These are phyloP conservation scores for Thermomyces lanuginosus DNA, from an alignment of 2,329 filamentous ascomycete genomes.

Conservation along the genomic window DNA sequence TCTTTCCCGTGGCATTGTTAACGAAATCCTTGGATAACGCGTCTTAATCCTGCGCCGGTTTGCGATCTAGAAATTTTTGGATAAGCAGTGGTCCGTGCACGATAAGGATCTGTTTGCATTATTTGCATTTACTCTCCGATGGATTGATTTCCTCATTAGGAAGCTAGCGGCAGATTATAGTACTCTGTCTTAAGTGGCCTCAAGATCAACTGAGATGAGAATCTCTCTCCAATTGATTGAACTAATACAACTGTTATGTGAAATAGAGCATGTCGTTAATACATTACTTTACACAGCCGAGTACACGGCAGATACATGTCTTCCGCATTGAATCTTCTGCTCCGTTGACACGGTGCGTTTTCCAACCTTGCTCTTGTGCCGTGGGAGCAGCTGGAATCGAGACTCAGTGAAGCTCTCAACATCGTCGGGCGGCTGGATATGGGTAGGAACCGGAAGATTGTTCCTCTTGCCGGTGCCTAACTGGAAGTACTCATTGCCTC, in stretches of 20 bases:
- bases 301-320: slow-evolving; percentile 68
- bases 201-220: no score
- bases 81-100: slow-evolving; percentile 25
- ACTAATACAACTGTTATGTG: slow-evolving; percentile 1
- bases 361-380: slow-evolving; percentile 50
- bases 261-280: background rate
- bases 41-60: slow-evolving; percentile 4
- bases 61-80: slow-evolving; percentile 13
- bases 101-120: slow-evolving; percentile 16
- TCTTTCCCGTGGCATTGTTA: slow-evolving; percentile 31
- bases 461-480: slow-evolving; percentile 79
- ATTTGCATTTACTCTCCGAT: slow-evolving; percentile 3
- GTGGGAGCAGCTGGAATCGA: slow-evolving; percentile 66
- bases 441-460: slow-evolving; percentile 58
- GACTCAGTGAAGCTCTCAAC: slow-evolving; percentile 49
- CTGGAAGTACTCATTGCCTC: slow-evolving; percentile 86
- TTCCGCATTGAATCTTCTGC: slow-evolving; percentile 76
- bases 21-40: slow-evolving; percentile 2
- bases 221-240: background rate
- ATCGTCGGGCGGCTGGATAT: slow-evolving; percentile 59
- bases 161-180: no score
- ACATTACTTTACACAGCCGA: slow-evolving; percentile 37
- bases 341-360: slow-evolving; percentile 61
- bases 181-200: no score
- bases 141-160: no score